A percentile compares a stretch with the other conserved stretches of the same genome.
Conservation (phyloP, 805 yeast species). For the Candida piceae region DNA sequence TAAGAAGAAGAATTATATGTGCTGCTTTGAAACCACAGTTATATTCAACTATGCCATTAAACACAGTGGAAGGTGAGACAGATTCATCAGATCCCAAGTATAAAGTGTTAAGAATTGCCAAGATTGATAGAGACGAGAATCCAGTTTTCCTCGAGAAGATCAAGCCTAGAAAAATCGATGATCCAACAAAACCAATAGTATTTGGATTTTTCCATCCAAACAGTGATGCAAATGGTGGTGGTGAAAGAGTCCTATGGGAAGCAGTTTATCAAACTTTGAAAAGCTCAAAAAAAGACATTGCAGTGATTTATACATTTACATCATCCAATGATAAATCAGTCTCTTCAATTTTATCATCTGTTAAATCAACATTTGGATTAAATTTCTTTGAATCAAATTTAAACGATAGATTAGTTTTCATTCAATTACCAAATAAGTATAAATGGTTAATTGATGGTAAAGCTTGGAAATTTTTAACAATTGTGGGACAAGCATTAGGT, state of each 20-base stretch:
- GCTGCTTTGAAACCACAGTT: conserved; percentile 28
- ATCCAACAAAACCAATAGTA: conserved; percentile 36
- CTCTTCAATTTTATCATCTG: conserved; percentile 18
- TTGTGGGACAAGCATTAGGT: conserved; percentile 85
- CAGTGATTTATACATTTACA: conserved; percentile 53
- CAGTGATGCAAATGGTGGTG: conserved; percentile 97
- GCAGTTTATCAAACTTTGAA: conserved; percentile 71
- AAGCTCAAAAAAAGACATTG: conserved; percentile 45
- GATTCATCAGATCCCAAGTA: conserved; percentile 10
- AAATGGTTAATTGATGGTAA: conserved; percentile 60
- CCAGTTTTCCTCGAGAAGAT: conserved; percentile 16
- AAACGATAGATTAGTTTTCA: conserved; percentile 27
- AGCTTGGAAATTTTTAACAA: conserved; percentile 75
- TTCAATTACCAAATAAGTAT: conserved; percentile 27
- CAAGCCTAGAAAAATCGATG: conserved; percentile 27
- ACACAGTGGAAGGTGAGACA: conserved; percentile 12
- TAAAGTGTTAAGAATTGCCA: conserved; percentile 22
- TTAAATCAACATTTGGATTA: conserved; percentile 25
- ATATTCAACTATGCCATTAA: conserved; percentile 31
- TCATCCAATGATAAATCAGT: conserved; percentile 20
- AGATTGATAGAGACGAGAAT: conserved; percentile 20
- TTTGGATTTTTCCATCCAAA: conserved; percentile 94
- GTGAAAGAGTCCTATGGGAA: conserved; percentile 95
- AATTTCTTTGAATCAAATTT: conserved; percentile 18
- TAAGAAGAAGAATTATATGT: conserved; percentile 28